Evolutionary conservation across 1,284 basidiomycete species (phyloP).

Genomic region (Trichosporon faecale): DNA sequence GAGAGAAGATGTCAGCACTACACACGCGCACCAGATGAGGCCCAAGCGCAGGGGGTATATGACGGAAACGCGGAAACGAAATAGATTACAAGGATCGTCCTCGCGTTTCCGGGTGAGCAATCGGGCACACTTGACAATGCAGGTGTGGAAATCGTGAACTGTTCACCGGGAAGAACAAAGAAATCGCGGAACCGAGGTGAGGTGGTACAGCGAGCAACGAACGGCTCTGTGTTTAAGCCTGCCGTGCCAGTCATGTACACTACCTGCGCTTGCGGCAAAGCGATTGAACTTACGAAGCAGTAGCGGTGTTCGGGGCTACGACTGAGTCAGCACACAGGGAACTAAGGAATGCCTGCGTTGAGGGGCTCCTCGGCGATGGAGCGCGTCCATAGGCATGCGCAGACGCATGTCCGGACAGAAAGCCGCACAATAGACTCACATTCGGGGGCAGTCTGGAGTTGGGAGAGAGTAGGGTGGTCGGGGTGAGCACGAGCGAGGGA

Average conservation of each 20-base stretch:
- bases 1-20: constrained; percentile 1
- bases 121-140: not conserved
- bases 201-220: too few relatives aligned
- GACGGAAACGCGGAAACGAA: not conserved
- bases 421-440: constrained; percentile 14
- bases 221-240: not conserved
- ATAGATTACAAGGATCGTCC: not conserved
- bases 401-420: not conserved
- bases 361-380: not conserved
- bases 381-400: not conserved
- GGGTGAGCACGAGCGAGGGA: constrained; percentile 24
- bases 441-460: constrained; percentile 15
- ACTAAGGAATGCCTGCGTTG: not conserved
- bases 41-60: constrained; percentile 6
- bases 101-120: not conserved
- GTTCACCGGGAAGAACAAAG: not conserved
- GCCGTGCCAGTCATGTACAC: not conserved
- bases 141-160: not conserved
- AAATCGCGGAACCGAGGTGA: not conserved
- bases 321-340: not conserved
- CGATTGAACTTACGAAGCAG: not conserved
- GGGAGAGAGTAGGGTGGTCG: constrained; percentile 24
- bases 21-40: not conserved
- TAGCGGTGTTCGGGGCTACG: not conserved
- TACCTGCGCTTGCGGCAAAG: not conserved